phyloP scores from a whole-genome alignment of 129 eudicot genomes.

The Centella asiatica region DNA sequence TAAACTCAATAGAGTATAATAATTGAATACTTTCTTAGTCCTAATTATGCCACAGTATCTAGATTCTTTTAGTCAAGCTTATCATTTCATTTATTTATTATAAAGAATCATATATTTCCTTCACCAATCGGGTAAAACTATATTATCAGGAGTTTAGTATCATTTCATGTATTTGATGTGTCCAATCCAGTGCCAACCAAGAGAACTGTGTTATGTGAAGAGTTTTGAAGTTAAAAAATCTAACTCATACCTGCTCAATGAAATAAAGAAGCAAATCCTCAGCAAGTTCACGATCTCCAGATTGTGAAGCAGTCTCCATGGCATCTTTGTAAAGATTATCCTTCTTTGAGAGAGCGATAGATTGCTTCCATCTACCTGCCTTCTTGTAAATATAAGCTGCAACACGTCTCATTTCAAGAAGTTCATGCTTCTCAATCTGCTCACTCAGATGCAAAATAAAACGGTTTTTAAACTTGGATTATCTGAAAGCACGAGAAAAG shows the following conservation, averaged over 20 bases:
- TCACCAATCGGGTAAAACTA: not conserved
- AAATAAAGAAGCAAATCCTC: constrained; percentile 62
- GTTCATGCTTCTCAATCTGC: constrained; percentile 74
- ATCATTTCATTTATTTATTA: too few species aligned
- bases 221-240: not conserved
- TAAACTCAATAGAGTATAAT: not conserved
- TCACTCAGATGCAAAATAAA: not conserved
- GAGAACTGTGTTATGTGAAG: too few species aligned
- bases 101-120: not conserved
- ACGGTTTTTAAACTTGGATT: not conserved
- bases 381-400: constrained; percentile 69
- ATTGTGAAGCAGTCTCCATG: constrained; percentile 71
- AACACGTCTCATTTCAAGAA: constrained; percentile 70
- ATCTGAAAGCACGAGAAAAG: not conserved
- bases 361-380: constrained; percentile 75
- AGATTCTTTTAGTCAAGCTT: too few species aligned
- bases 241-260: constrained; percentile 41
- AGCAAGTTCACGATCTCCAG: constrained; percentile 68
- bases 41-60: not conserved
- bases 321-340: constrained; percentile 62
- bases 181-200: too few species aligned
- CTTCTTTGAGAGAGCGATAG: constrained; percentile 56
- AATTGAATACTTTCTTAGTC: not conserved
- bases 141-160: too few species aligned
- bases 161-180: not conserved